Percentiles rank a stretch among this genome's conserved stretches.
These are phyloP conservation scores for Aphanomyces invadans DNA, from an alignment of 352 stramenopile genomes.

Conservation along the genomic window DNA sequence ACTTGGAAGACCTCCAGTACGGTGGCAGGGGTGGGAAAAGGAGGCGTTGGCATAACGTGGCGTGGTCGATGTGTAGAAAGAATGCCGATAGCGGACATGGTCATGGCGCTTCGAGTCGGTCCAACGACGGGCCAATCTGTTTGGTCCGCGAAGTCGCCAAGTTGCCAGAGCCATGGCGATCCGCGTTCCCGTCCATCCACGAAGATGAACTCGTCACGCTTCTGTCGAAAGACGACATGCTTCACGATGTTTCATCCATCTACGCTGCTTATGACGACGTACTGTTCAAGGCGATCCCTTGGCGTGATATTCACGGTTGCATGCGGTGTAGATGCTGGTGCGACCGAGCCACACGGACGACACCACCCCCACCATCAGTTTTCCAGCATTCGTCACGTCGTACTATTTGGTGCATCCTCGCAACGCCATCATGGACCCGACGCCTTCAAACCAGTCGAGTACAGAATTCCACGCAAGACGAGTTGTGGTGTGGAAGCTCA, in stretches of 20 bases:
- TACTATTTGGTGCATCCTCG: constrained; percentile 13
- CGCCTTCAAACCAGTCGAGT: not conserved
- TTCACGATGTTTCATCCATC: not conserved
- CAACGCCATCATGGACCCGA: not conserved
- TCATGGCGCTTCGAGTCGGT: too few species aligned
- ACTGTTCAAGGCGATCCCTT: too few species aligned
- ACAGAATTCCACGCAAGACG: not conserved
- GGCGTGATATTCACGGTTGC: too few species aligned
- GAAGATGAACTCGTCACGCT: not conserved
- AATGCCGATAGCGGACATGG: not conserved
- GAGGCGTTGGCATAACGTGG: too few species aligned
- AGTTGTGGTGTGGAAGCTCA: not conserved
- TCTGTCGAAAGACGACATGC: constrained; percentile 1
- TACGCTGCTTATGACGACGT: constrained; percentile 4
- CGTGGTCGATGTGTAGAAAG: too few species aligned
- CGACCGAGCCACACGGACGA: not conserved
- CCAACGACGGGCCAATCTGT: not conserved
- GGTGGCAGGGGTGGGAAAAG: not conserved
- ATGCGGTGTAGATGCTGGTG: not conserved
- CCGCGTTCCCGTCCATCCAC: not conserved
- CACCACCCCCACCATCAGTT: not conserved
- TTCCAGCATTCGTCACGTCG: not conserved
- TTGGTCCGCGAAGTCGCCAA: not conserved
- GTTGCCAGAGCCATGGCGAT: not conserved
- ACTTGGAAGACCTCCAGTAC: not conserved